Conservation (phyloP, 1,284 basidiomycete genomes). For the Hypsizygus ulmarius region DNA sequence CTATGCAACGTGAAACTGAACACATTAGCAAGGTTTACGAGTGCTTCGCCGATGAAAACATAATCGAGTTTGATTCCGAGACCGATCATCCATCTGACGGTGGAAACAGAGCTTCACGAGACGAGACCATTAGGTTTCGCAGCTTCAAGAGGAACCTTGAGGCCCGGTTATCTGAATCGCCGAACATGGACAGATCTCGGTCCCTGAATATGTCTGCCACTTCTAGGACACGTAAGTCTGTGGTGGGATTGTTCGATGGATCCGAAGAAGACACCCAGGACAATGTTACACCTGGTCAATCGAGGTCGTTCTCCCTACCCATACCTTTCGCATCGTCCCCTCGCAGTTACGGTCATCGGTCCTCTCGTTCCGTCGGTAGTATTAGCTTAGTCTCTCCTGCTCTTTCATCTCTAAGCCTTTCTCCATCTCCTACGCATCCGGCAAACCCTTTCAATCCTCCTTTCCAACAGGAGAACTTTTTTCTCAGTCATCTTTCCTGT, state of each 20-base stretch:
- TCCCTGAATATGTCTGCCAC: conserved; percentile 14
- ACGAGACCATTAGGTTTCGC: conserved; percentile 37
- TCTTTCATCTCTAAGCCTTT: conserved; percentile 34
- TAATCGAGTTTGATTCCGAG: conserved; percentile 42
- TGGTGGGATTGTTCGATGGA: conserved; percentile 62
- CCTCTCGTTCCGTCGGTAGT: conserved; percentile 24
- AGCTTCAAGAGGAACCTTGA: conserved; percentile 38
- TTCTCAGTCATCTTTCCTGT: no score
- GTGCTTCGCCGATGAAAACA: conserved; percentile 56
- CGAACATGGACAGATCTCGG: conserved; percentile 14
- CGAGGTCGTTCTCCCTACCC: conserved; percentile 18
- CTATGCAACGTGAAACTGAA: conserved; percentile 68
- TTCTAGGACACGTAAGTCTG: conserved; percentile 49
- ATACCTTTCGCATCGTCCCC: conserved; percentile 23
- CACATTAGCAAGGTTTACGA: conserved; percentile 72
- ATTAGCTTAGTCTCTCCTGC: conserved; percentile 30
- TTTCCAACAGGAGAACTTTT: no score
- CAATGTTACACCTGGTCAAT: conserved; percentile 15
- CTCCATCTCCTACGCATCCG: conserved; percentile 21
- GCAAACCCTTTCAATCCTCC: conserved; percentile 25
- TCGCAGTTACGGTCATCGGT: conserved; percentile 21
- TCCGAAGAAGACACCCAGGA: conserved; percentile 14
- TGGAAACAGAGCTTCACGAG: conserved; percentile 21
- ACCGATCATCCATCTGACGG: conserved; percentile 27
- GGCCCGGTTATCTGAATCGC: conserved; percentile 20